Conservation (phyloP, 345 rosid species). For the Erucastrum elatum region DNA sequence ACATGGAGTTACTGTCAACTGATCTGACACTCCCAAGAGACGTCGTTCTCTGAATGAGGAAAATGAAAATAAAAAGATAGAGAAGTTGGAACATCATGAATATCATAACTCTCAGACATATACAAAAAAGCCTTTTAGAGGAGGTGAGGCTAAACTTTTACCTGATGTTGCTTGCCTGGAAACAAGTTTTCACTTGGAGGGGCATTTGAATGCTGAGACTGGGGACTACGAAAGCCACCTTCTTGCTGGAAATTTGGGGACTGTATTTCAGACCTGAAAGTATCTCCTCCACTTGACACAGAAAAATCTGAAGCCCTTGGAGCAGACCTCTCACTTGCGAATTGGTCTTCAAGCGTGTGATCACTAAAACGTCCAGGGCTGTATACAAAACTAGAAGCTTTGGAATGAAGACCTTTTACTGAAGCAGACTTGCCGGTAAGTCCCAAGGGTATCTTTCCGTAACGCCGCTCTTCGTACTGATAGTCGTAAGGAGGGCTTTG, state of each 20-base stretch:
- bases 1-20: conserved; percentile 59
- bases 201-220: conserved; percentile 49
- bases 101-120: neutral
- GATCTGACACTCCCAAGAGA: conserved; percentile 76
- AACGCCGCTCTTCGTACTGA: conserved; percentile 89
- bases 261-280: conserved; percentile 55
- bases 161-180: conserved; percentile 46
- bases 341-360: conserved; percentile 66
- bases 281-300: conserved; percentile 79
- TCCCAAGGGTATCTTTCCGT: conserved; percentile 65
- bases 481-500: conserved; percentile 98
- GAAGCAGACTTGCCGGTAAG: conserved; percentile 92
- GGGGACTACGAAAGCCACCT: conserved; percentile 60
- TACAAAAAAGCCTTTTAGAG: conserved; percentile 24
- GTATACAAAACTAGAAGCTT: conserved; percentile 65
- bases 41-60: conserved; percentile 59
- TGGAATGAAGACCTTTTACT: conserved; percentile 63
- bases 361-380: conserved; percentile 80
- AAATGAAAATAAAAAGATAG: conserved; percentile 12
- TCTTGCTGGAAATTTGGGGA: conserved; percentile 79
- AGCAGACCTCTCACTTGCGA: conserved; percentile 82
- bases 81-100: conserved; percentile 5
- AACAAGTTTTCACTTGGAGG: conserved; percentile 46
- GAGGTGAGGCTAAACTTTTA: conserved; percentile 9
- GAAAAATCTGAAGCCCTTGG: conserved; percentile 83